Conservation (phyloP, 1,284 basidiomycete genomes). For the Ustilago hordei region DNA sequence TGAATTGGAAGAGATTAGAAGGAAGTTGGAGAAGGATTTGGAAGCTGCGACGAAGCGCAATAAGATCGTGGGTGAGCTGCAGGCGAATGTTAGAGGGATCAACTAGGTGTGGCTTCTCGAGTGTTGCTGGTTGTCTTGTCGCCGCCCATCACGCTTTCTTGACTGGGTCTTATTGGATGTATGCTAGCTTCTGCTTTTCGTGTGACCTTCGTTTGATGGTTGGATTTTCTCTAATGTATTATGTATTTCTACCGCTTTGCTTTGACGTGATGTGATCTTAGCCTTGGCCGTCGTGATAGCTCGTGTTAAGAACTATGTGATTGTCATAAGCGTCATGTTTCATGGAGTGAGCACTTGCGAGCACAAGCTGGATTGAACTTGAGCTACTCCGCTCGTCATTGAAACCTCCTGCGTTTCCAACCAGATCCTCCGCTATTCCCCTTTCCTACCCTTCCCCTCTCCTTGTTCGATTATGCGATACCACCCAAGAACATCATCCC, state of each 20-base stretch:
- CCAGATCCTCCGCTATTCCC: too few species aligned
- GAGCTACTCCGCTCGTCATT: too few species aligned
- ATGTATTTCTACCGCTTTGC: background rate
- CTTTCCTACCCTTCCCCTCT: too few species aligned
- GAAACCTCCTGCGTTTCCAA: too few species aligned
- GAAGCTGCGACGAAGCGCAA: conserved; percentile 44
- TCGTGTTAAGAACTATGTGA: too few species aligned
- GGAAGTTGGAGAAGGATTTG: conserved; percentile 45
- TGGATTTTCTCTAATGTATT: conserved; percentile 1
- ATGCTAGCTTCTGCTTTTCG: background rate
- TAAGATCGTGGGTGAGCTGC: conserved; percentile 39
- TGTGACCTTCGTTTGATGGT: background rate
- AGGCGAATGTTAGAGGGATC: conserved; percentile 39
- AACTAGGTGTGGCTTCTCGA: background rate
- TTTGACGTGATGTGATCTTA: background rate
- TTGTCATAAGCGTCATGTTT: too few species aligned
- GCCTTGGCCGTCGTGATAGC: background rate
- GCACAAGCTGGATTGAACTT: too few species aligned
- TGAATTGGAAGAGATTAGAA: conserved; percentile 68
- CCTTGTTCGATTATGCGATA: too few species aligned
- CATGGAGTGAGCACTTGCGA: too few species aligned
- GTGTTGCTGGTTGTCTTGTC: background rate
- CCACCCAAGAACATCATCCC: too few species aligned
- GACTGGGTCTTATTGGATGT: background rate
- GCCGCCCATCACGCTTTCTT: background rate